Percentiles rank a stretch among this genome's conserved stretches.
Evolutionary conservation across 2,329 filamentous ascomycete genomes (phyloP).

Genomic region (Colletotrichum sp.): DNA sequence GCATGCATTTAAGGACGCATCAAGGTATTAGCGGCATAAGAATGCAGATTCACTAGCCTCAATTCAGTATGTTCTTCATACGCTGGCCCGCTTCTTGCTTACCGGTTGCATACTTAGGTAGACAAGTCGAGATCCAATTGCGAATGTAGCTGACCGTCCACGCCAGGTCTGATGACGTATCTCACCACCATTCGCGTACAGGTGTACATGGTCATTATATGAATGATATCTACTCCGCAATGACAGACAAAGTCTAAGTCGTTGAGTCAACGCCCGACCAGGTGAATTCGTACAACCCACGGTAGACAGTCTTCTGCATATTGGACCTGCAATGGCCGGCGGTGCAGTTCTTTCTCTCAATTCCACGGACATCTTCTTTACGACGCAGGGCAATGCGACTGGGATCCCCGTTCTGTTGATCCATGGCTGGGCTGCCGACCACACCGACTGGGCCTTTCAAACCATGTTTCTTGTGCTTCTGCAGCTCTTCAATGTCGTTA

Average conservation of each 20-base stretch:
- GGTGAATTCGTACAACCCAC: neutral
- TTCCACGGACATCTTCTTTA: neutral
- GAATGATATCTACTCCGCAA: neutral
- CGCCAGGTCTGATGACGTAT: neutral
- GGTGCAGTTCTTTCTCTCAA: neutral
- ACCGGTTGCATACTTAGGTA: neutral
- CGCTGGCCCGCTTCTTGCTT: neutral
- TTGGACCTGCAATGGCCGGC: neutral
- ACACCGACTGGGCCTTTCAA: neutral
- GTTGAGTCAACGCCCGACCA: neutral
- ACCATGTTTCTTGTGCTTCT: neutral
- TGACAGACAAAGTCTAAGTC: neutral
- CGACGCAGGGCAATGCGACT: neutral
- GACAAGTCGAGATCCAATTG: neutral
- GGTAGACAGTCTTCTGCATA: neutral
- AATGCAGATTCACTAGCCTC: neutral
- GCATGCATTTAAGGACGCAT: neutral
- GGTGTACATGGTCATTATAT: neutral
- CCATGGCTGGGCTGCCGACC: neutral
- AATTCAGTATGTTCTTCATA: neutral
- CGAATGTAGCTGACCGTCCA: neutral
- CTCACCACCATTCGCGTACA: fast-evolving
- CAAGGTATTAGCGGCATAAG: neutral
- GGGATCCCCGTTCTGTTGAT: neutral
- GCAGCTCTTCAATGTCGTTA: neutral